Evolutionary conservation across 352 stramenopile genomes (phyloP).

Genomic region (Globisporangium perplexum): DNA sequence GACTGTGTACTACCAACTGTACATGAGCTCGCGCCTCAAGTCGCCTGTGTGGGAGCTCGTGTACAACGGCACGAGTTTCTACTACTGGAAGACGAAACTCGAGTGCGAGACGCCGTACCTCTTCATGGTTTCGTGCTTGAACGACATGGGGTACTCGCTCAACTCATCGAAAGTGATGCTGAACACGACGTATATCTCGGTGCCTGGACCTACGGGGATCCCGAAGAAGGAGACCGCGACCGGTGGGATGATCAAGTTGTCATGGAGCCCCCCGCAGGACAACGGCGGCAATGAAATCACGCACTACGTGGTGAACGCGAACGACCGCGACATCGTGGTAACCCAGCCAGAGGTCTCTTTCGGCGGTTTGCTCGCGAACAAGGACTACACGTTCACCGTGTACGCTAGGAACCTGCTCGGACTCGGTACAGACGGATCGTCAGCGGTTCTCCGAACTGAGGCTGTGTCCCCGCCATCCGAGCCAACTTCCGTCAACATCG

Average conservation of each 20-base stretch:
- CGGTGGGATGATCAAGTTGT: conserved; percentile 34
- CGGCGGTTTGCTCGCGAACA: conserved; percentile 32
- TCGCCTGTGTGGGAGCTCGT: conserved; percentile 26
- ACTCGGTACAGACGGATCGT: conserved; percentile 22
- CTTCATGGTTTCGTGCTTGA: conserved; percentile 43
- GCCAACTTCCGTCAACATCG: conserved; percentile 21
- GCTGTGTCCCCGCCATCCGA: conserved; percentile 19
- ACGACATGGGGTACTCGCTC: conserved; percentile 35
- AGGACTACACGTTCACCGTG: conserved; percentile 41
- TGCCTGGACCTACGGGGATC: conserved; percentile 32
- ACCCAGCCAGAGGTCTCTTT: conserved; percentile 13
- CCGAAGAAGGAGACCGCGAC: conserved; percentile 17
- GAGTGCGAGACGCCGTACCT: conserved; percentile 35
- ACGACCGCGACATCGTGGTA: conserved; percentile 9
- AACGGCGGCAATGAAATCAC: conserved; percentile 42
- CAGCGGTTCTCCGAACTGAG: conserved; percentile 21
- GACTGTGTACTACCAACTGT: conserved; percentile 42
- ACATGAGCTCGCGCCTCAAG: conserved; percentile 26
- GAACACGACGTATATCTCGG: conserved; percentile 39
- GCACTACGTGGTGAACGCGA: conserved; percentile 30
- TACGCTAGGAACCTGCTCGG: conserved; percentile 43
- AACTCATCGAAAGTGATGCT: conserved; percentile 24
- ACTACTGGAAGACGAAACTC: conserved; percentile 51
- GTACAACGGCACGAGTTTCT: conserved; percentile 33
- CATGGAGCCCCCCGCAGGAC: conserved; percentile 41